Base-by-base conservation (phyloP, 176 grass and related monocot species). In the Oryza rufipogon region DNA sequence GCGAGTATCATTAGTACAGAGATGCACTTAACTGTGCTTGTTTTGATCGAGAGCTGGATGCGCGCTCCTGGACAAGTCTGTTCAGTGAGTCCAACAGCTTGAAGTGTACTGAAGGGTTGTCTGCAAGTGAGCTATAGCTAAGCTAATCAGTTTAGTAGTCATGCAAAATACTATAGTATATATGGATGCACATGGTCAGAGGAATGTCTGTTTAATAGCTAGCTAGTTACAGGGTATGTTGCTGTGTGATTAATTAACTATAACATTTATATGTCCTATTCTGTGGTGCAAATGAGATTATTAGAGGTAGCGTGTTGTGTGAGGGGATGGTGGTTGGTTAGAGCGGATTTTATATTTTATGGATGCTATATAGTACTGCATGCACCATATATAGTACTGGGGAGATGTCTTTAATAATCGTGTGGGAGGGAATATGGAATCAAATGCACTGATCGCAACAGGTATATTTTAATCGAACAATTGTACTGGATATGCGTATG, bases 341-440 rank as follows among this genome's bases (percentile, higher is more conserved):
- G 36, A 47, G 49, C 34, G 11, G 49, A 78, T n/a, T 71, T 22
- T 68, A 77, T 78, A 69, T 63, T 17, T 15, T 47, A n/a, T 9
- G 64, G 61, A 47, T 76, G 23, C 64, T 69, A 26, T 69, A 26
- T 60, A 67, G 64, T 60, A 80, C 71, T 75, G 36, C 47, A 56
- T 70, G 34, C 63, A 61, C 64, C 68, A 81, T 47, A 74, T 75
- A 74, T 44, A 13, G 48, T 81, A 81, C 78, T 48, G 49, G 61
- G 63, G 14, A 19, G 14, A 49, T 41, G 45, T 76, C 63, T 47
- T 81, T 25, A 76, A 76, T 81, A 81, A 81, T 69, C 8, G 7
- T 17, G 23, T 25, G 70, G 71, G 85, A 61, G 78, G 68, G 85
- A 87, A 87, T 87, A 87, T 87, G 78, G 85, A 87, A 87, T 87